Base-by-base conservation (phyloP, 2,329 filamentous ascomycete genomes). In the Penicillium paneum region DNA sequence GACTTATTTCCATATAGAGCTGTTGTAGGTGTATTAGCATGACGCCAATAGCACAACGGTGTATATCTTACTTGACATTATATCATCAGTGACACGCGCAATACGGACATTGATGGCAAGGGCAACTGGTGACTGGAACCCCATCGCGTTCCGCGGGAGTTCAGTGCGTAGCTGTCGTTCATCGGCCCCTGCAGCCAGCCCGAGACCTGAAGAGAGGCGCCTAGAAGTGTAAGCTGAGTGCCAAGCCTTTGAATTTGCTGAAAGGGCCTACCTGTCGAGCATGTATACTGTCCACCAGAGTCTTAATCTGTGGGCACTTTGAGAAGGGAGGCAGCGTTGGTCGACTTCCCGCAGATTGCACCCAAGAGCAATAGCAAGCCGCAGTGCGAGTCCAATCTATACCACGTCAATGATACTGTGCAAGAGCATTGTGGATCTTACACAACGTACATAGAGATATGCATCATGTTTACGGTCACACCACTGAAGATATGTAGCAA, bases 261-360 rank as follows among this genome's bases (percentile, higher is more conserved):
- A 17, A 26, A 29, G 3, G 6, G 7, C 42, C 13, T 57, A 64
- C 62, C 62, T 49, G 19, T 64, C 62, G 7, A 64, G 50, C 62
- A 64, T 64, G 17, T 64, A 64, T 6, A 64, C 59, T 7, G 61
- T 64, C 62, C 61, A 64, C 61, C 61, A 64, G 12, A 64, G 49
- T n/a, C 62, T 49, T 26, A 64, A 41, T 28, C 61, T 44, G 36
- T 64, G 62, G 21, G 61, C 57, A 39, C 52, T 52, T 28, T 64
- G 52, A 10, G 62, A 64, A 1, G 62, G 62, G 19, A 64, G 54
- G 15, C 61, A 62, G 8, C 26, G 31, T 47, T 64, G 61, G 15
- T 64, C 54, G 24, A 34, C 35, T 45, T 59, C 57, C 2, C 51
- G 55, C 11, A 59, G 6, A 28, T 61, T 56, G 41, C 57, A 63